These are phyloP conservation scores for Cercospora sesami DNA, from an alignment of 2,329 filamentous ascomycete species.

Conservation along the genomic window DNA sequence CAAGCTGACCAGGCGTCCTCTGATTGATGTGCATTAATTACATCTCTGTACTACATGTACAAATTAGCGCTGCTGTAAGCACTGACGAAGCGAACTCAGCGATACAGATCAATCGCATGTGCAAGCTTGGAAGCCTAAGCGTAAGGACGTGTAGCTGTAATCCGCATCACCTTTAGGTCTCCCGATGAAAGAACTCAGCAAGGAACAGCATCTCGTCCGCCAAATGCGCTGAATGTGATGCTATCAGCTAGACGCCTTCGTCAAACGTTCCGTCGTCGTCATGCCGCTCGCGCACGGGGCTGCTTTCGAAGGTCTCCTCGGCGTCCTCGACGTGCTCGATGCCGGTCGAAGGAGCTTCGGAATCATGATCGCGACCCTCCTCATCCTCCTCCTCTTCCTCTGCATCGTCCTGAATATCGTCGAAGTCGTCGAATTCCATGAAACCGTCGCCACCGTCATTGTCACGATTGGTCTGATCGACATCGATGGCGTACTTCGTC, in stretches of 20 bases:
- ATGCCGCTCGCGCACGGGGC: background rate
- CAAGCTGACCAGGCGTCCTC: background rate
- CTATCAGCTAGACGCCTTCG: background rate
- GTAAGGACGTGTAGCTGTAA: background rate
- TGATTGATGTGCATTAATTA: background rate
- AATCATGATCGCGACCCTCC: background rate
- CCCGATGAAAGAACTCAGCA: background rate
- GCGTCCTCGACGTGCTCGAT: background rate
- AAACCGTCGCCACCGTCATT: conserved; percentile 6
- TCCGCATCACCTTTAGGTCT: background rate
- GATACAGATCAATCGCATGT: background rate
- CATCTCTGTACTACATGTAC: background rate
- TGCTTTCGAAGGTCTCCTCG: background rate
- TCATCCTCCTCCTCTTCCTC: conserved; percentile 10
- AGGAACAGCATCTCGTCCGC: background rate
- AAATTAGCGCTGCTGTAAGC: background rate
- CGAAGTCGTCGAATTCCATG: conserved; percentile 15
- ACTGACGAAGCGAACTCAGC: background rate
- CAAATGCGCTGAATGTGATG: background rate
- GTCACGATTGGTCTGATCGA: background rate
- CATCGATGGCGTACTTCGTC: background rate
- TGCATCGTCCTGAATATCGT: conserved; percentile 4
- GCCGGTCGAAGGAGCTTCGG: background rate
- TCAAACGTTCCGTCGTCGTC: background rate
- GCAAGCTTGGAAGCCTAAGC: background rate